Base-by-base conservation (phyloP, 2,329 filamentous ascomycete species). In the Byssothecium circinans region DNA sequence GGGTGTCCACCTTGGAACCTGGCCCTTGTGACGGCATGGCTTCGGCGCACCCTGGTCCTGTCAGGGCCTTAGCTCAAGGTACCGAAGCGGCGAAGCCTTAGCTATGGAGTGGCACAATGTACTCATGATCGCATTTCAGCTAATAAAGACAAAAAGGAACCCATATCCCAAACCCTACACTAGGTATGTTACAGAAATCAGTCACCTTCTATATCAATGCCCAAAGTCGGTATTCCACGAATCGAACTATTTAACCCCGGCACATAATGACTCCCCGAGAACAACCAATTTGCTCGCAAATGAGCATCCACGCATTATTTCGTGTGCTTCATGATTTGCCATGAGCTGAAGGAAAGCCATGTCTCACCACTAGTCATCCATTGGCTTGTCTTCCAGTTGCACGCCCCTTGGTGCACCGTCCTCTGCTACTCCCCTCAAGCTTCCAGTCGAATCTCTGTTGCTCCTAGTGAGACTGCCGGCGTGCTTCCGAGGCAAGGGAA, bases 311-410 rank as follows among this genome's bases (percentile, higher is more conserved):
- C 29, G 29, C 29, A n/a, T 32, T 32, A 32, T 5, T 32, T 32
- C 29, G 29, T 32, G 29, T 8, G 4, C 29, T 5, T 4, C 29
- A 12, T 14, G 29, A 32, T 14, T 32, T 14, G 6, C 10, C 29
- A 32, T 14, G 14, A 8, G 29, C 29, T 32, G 14, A n/a, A 17
- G 22, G 30, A 32, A 22, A 36, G 34, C 17, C 34, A 36, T 8
- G 17, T 40, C 53, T 39, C 42, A 59, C 64, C 52, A 65, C 60
- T 67, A 88, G 71, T 89, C 85, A 72, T 89, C 85, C 85, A 90
- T 89, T n/a, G 87, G 84, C 71, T 82, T 85, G 68, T 91, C 87
- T 62, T 83, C 83, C 62, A 91, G 75, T 57, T 84, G 85, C 34
- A 90, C 86, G 6, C 85, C 82, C 41, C 74, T 69, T 37, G 63